phyloP scores from a whole-genome alignment of 192 early-diverging fungal species.

The Spinellus fusiger region DNA sequence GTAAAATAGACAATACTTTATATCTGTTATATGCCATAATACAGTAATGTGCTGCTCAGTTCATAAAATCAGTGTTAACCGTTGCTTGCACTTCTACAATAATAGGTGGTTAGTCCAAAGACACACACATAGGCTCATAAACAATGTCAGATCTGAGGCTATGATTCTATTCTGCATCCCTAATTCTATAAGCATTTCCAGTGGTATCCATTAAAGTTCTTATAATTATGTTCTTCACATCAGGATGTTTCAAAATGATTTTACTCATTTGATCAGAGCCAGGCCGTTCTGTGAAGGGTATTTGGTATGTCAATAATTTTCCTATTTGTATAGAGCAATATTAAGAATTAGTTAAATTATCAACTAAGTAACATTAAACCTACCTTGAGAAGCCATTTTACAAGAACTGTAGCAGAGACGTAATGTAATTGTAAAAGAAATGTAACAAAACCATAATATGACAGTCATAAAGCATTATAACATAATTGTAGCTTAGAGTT shows the following conservation, averaged over 20 bases:
- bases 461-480: too few species aligned
- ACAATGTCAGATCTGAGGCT: background rate
- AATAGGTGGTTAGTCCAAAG: background rate
- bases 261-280: slow-evolving; percentile 2
- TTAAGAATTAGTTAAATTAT: too few species aligned
- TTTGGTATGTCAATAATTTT: background rate
- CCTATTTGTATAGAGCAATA: background rate
- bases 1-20: background rate
- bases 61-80: slow-evolving; percentile 2
- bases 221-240: slow-evolving; percentile 4
- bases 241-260: slow-evolving; percentile 7
- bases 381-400: background rate
- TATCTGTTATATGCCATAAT: slow-evolving; percentile 4
- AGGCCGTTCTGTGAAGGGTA: background rate
- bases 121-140: background rate
- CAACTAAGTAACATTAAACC: background rate
- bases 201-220: background rate
- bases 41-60: slow-evolving; percentile 1
- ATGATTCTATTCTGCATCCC: background rate
- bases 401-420: too few species aligned
- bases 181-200: slow-evolving; percentile 2
- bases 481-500: background rate
- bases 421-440: background rate
- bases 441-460: background rate
- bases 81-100: slow-evolving; percentile 1